Evolutionary conservation across 2,329 filamentous ascomycete species (phyloP).

Genomic region (Paecilomyces formosus): DNA sequence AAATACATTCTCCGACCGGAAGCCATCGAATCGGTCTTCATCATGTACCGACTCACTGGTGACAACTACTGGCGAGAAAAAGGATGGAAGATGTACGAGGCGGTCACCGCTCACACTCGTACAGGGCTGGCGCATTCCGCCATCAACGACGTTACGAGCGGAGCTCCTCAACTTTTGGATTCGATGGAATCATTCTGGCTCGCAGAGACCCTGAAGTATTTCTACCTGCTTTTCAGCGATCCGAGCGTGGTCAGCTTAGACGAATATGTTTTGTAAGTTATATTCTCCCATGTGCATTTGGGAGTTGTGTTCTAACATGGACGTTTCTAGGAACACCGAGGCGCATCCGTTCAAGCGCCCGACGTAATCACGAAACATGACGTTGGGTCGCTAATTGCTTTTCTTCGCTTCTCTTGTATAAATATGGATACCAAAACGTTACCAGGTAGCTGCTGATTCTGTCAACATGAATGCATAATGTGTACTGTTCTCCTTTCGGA

Average conservation of each 20-base stretch:
- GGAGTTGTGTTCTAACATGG: constrained; percentile 1
- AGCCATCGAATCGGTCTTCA: constrained; percentile 73
- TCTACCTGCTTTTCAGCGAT: constrained; percentile 41
- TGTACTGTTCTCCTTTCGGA: not conserved
- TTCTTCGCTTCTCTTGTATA: not conserved
- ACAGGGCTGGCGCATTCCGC: constrained; percentile 58
- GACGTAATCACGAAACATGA: constrained; percentile 8
- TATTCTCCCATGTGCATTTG: constrained; percentile 1
- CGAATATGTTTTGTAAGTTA: constrained; percentile 39
- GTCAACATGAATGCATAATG: not conserved
- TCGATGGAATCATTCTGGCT: constrained; percentile 73
- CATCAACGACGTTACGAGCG: constrained; percentile 57
- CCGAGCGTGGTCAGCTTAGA: constrained; percentile 36
- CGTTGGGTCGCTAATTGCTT: not conserved
- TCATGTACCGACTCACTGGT: constrained; percentile 68
- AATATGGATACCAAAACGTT: not conserved
- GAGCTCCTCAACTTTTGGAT: constrained; percentile 41
- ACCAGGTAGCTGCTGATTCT: not conserved
- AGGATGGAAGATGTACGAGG: constrained; percentile 68
- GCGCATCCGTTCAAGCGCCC: constrained; percentile 33
- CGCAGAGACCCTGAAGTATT: constrained; percentile 42
- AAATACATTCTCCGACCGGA: constrained; percentile 52
- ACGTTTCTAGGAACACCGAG: constrained; percentile 28
- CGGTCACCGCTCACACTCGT: constrained; percentile 54
- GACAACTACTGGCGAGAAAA: constrained; percentile 57